phyloP scores from a whole-genome alignment of 2,329 filamentous ascomycete species.

The Aureobasidium musti region DNA sequence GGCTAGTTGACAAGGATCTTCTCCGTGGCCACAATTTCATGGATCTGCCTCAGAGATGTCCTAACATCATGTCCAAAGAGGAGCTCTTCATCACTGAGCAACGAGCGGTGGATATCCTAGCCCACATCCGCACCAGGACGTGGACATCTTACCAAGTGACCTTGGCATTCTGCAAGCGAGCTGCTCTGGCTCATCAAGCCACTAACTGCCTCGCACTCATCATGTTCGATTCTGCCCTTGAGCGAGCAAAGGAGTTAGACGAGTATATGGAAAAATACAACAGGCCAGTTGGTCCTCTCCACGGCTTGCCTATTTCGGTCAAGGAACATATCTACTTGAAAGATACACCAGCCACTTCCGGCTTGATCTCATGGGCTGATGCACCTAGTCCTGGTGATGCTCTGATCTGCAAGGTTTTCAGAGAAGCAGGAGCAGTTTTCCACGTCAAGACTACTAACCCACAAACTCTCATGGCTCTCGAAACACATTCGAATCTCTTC shows the following conservation, averaged over 20 bases:
- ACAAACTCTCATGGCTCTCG: slow-evolving; percentile 54
- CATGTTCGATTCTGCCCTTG: slow-evolving; percentile 54
- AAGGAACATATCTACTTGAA: slow-evolving; percentile 67
- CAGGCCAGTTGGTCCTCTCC: slow-evolving; percentile 59
- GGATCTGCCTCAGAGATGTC: background rate
- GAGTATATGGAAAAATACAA: slow-evolving; percentile 48
- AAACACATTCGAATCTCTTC: slow-evolving; percentile 52
- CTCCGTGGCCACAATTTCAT: slow-evolving; percentile 13
- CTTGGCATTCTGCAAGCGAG: slow-evolving; percentile 53
- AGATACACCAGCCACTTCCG: slow-evolving; percentile 44
- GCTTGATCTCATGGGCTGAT: slow-evolving; percentile 61
- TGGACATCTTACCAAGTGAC: slow-evolving; percentile 54
- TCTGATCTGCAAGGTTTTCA: slow-evolving; percentile 49
- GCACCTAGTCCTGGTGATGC: slow-evolving; percentile 57
- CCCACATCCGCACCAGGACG: slow-evolving; percentile 18
- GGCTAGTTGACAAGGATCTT: background rate
- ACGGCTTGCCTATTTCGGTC: slow-evolving; percentile 63
- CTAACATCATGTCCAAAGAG: slow-evolving; percentile 16
- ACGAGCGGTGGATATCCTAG: slow-evolving; percentile 18
- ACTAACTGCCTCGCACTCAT: slow-evolving; percentile 59
- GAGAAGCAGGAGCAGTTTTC: slow-evolving; percentile 52
- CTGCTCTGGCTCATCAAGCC: slow-evolving; percentile 53
- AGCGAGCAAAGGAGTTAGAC: slow-evolving; percentile 53
- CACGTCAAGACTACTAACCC: slow-evolving; percentile 55
- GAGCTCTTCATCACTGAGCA: slow-evolving; percentile 29